A percentile compares a stretch with the other conserved stretches of the same genome.
Conservation (phyloP, 2,329 filamentous ascomycete species). For the Tolypocladium ophioglossoides region DNA sequence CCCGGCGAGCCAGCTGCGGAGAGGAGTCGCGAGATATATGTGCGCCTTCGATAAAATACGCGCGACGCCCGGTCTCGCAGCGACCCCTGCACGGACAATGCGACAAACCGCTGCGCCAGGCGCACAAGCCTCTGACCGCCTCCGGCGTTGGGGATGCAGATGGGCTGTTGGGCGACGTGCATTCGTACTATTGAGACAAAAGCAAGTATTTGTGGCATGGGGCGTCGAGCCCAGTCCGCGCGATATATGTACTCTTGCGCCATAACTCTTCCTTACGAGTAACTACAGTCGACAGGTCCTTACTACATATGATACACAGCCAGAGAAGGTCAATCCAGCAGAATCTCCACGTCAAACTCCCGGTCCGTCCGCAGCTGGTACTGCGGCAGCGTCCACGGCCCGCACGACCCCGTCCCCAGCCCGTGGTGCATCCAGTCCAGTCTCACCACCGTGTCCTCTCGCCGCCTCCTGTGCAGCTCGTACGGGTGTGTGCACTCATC, state of each 20-base stretch:
- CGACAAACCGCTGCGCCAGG: background rate
- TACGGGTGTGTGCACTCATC: constrained; percentile 47
- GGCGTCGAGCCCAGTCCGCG: background rate
- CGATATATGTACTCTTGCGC: background rate
- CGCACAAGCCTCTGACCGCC: background rate
- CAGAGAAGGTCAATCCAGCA: constrained; percentile 25
- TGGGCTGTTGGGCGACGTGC: background rate
- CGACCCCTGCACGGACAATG: background rate
- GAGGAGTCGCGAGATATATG: background rate
- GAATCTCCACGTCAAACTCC: constrained; percentile 32
- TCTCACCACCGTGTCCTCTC: constrained; percentile 42
- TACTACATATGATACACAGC: no score
- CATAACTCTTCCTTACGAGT: no score
- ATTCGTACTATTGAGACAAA: background rate
- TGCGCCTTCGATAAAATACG: background rate
- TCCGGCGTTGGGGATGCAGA: background rate
- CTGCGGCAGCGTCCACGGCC: constrained; percentile 40
- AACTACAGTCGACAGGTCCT: no score
- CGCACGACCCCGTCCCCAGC: constrained; percentile 51
- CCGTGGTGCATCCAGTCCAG: constrained; percentile 54
- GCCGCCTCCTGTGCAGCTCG: constrained; percentile 40
- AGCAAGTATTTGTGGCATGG: background rate
- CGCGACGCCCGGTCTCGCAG: background rate
- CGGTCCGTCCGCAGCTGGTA: constrained; percentile 32
- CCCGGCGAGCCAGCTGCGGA: background rate